Evolutionary conservation across 176 grass and related monocot species (phyloP).

Genomic region (Carex pumila): DNA sequence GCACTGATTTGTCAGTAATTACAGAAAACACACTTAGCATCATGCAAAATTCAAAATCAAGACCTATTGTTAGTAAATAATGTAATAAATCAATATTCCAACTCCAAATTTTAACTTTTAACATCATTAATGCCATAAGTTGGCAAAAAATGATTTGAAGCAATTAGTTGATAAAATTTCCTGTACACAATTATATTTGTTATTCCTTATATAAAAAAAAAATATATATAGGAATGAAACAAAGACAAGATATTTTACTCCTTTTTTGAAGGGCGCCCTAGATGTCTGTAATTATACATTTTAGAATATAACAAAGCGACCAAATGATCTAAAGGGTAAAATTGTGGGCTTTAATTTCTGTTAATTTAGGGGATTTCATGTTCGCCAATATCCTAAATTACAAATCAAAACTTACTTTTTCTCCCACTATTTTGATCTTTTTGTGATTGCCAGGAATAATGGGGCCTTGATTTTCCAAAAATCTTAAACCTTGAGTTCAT

Average conservation of each 20-base stretch:
- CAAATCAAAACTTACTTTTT: conserved; percentile 43
- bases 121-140: not conserved
- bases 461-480: conserved; percentile 36
- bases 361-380: not conserved
- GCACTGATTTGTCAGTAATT: not conserved
- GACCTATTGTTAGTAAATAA: not conserved
- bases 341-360: not conserved
- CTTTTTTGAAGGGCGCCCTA: not conserved
- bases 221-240: not conserved
- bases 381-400: not conserved
- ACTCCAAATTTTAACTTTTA: not conserved
- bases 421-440: conserved; percentile 39
- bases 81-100: not conserved
- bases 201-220: not conserved
- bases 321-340: not conserved
- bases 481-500: conserved; percentile 33
- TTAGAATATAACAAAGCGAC: not conserved
- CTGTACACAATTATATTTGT: not conserved
- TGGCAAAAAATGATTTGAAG: not conserved
- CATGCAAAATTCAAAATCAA: not conserved
- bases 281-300: not conserved
- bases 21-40: not conserved
- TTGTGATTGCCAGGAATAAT: conserved; percentile 29
- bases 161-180: not conserved
- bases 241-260: not conserved